Evolutionary conservation across 1,284 basidiomycete genomes (phyloP).

Genomic region (Blastosporella zonata): DNA sequence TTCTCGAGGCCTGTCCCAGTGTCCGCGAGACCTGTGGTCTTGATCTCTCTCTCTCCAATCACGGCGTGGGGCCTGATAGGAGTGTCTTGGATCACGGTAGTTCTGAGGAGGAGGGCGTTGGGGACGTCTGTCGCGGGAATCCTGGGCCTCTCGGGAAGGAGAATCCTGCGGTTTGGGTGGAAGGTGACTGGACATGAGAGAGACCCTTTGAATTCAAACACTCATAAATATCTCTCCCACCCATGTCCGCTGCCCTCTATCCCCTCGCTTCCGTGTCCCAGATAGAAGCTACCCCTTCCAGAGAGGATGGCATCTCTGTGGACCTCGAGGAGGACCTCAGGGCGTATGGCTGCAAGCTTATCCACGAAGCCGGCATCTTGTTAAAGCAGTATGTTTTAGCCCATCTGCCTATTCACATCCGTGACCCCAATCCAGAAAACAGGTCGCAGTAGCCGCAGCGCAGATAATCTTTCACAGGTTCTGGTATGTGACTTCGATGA

Average conservation of each 20-base stretch:
- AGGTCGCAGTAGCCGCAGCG: slow-evolving; percentile 94
- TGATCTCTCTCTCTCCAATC: slow-evolving; percentile 22
- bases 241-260: slow-evolving; percentile 52
- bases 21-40: slow-evolving; percentile 11
- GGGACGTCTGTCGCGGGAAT: slow-evolving; percentile 13
- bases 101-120: slow-evolving; percentile 10
- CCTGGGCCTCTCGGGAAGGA: slow-evolving; percentile 22
- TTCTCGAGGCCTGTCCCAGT: slow-evolving; percentile 16
- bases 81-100: slow-evolving; percentile 22
- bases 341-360: slow-evolving; percentile 86
- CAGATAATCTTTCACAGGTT: slow-evolving; percentile 97
- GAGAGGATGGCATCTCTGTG: slow-evolving; percentile 75
- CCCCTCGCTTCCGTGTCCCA: slow-evolving; percentile 84
- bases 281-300: slow-evolving; percentile 77
- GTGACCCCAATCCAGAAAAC: slow-evolving; percentile 63
- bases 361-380: slow-evolving; percentile 91
- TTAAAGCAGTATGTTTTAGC: slow-evolving; percentile 70
- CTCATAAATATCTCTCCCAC: slow-evolving; percentile 10
- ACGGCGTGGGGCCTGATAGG: slow-evolving; percentile 28
- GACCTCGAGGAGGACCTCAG: slow-evolving; percentile 86
- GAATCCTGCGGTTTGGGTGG: slow-evolving; percentile 36
- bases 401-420: slow-evolving; percentile 5
- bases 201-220: slow-evolving; percentile 10
- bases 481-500: slow-evolving; percentile 94
- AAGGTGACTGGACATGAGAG: slow-evolving; percentile 25